Evolutionary conservation across 2,329 filamentous ascomycete species (phyloP), one percentile per base, ranked within the genome.

Genomic region (Fusarium pseudoanthophilum): DNA sequence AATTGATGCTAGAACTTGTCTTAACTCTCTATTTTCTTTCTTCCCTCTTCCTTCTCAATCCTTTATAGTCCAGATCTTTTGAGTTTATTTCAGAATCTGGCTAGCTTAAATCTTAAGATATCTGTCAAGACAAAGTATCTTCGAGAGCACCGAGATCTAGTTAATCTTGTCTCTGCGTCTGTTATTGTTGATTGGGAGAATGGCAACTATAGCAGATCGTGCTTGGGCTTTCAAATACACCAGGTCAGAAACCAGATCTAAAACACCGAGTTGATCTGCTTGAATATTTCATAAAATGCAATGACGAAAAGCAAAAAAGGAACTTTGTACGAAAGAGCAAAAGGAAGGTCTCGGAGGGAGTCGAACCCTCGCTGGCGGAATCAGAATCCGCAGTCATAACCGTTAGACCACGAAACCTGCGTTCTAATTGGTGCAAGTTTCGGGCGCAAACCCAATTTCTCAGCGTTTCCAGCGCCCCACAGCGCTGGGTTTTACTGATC

Each of bases 341-440:
- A 55, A 40, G 20, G 13, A n/a, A 28, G 51, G 51, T 55, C 51
- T 55, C 51, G 51, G 51, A 55, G 51, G 51, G 51, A 55, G 51
- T 55, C 51, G 51, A 55, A 55, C 51, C 51, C 51, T 55, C 51
- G 51, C 51, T 55, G 51, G 51, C 51, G 51, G 51, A 55, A 55
- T 55, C 51, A 55, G 51, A 55, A 55, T 55, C 51, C 51, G 51
- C 51, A 55, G 51, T 55, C 51, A 55, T 55, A 40, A 55, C 51
- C 51, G 51, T 55, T 55, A 55, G 51, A 55, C 51, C 51, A 55
- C 51, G 51, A 40, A 55, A 55, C 51, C 51, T 4, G 20, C 18
- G 51, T 28, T 55, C 20, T 55, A 40, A 40, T 40, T 55, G 34
- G 51, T 55, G 51, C 20, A 28, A 0, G 1, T 1, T 28, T 7